These are phyloP conservation scores for Boletus rubroflammeus DNA, from an alignment of 768 basidiomycete genomes.

Conservation along the genomic window DNA sequence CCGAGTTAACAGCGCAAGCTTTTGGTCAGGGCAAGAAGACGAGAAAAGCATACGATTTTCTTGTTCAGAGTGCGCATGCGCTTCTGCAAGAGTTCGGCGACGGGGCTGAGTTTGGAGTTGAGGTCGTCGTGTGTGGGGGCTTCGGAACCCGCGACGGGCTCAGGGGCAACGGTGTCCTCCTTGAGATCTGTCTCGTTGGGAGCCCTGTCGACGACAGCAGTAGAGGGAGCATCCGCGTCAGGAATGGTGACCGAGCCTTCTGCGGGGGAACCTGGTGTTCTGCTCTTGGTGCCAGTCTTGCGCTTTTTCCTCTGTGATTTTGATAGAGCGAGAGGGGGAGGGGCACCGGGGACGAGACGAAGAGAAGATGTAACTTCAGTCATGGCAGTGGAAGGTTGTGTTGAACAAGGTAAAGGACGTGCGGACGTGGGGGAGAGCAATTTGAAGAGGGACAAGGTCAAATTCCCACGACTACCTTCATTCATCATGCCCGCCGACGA, in stretches of 20 bases:
- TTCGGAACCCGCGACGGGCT: constrained; percentile 41
- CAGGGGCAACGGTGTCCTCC: constrained; percentile 45
- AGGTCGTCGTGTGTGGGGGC: constrained; percentile 43
- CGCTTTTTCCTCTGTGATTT: constrained; percentile 71
- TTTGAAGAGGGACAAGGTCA: constrained; percentile 8
- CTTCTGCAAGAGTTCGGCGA: constrained; percentile 77
- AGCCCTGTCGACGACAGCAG: constrained; percentile 47
- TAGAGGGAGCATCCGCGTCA: constrained; percentile 44
- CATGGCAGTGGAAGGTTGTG: constrained; percentile 25
- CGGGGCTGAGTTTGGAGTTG: constrained; percentile 55
- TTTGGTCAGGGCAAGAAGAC: background rate
- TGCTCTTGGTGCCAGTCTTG: constrained; percentile 50
- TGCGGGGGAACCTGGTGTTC: constrained; percentile 45
- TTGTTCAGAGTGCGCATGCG: constrained; percentile 73
- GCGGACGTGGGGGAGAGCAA: constrained; percentile 4
- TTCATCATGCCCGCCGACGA: constrained; percentile 13
- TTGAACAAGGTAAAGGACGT: background rate
- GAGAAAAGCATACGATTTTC: constrained; percentile 65
- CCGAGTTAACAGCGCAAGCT: constrained; percentile 11
- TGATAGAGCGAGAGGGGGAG: constrained; percentile 52
- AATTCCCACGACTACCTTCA: constrained; percentile 17
- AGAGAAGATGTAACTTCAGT: constrained; percentile 31
- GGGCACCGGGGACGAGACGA: constrained; percentile 77
- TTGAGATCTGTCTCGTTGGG: constrained; percentile 46
- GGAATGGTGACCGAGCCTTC: constrained; percentile 37